Base-by-base conservation (phyloP, 2,329 filamentous ascomycete genomes). In the Drechmeria coniospora region DNA sequence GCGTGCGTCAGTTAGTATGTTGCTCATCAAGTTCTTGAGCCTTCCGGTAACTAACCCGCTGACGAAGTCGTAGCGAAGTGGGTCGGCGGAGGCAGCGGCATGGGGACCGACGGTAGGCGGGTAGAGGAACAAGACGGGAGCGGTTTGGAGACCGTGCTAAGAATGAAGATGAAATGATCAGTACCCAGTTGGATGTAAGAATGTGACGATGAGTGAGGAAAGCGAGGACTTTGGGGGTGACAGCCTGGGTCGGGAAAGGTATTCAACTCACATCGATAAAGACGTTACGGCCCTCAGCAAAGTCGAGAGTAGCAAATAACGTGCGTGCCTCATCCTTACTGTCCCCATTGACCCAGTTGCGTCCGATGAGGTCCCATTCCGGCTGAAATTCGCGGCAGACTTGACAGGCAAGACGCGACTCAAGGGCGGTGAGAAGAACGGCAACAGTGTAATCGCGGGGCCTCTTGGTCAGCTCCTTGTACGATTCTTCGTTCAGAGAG, bases 371-470 rank as follows among this genome's bases (percentile, higher is more conserved):
- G 30, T 92, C 80, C 79, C 84, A 98, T 56, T 98, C 90, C 2
- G 86, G 79, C 51, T 93, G 80, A 53, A 98, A 93, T 29, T 92
- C 82, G 28, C 74, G 69, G 54, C 90, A 98, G 26, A 95, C 63
- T 39, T 74, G 63, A 51, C 90, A 98, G 34, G 79, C 81, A 49
- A 81, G 94, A 32, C 82, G 72, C 18, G 74, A 47, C 39, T 93
- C 86, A 44, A 86, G 57, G 21, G 90, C 90, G 1, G 90, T 98
- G 38, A 98, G 61, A 10, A 98, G 68, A 3, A 98, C 68, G 3
- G 75, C 77, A 16, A 79, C 68, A 21, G 74, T 74, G 53, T 94
- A 92, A 55, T 98, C 80, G 40, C 90, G 74, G 9, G 86, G 83
- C 1, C 69, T 57, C 11, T 70, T 58, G 3, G 81, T 92, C 40